phyloP scores from a whole-genome alignment of 768 basidiomycete species.

The Suillus variegatus region DNA sequence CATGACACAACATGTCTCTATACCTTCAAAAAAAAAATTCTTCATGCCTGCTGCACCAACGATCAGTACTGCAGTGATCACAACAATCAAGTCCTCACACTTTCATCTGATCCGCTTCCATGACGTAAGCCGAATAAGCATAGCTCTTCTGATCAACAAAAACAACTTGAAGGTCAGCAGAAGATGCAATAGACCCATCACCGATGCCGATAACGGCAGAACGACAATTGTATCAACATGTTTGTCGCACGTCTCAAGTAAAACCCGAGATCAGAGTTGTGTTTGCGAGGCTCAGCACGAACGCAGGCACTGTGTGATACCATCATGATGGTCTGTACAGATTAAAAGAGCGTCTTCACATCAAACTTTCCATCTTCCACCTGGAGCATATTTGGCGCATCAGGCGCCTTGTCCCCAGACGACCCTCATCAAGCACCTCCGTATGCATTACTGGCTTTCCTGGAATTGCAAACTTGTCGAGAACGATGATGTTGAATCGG shows the following conservation, averaged over 20 bases:
- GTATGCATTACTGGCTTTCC: constrained; percentile 3
- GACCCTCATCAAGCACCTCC: constrained; percentile 12
- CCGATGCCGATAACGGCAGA: constrained; percentile 4
- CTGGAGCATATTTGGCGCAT: constrained; percentile 20
- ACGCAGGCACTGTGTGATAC: constrained; percentile 12
- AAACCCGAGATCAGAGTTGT: constrained; percentile 5
- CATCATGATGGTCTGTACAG: constrained; percentile 22
- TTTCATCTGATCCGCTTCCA: constrained; percentile 29
- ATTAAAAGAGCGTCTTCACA: constrained; percentile 26
- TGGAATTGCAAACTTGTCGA: not conserved
- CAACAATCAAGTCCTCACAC: constrained; percentile 9
- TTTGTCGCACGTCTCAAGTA: not conserved
- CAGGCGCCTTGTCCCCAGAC: constrained; percentile 8
- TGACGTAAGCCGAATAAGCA: constrained; percentile 37
- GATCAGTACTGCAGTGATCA: constrained; percentile 3
- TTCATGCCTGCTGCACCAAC: constrained; percentile 20
- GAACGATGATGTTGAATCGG: constrained; percentile 13
- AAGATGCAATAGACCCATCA: not conserved
- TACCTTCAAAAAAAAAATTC: not conserved
- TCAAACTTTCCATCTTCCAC: constrained; percentile 6
- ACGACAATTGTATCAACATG: not conserved
- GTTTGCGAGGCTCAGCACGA: constrained; percentile 4
- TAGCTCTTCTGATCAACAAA: constrained; percentile 36
- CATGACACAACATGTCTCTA: not conserved
- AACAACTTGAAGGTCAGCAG: constrained; percentile 23